These are phyloP conservation scores for Pestalotiopsis sp. DNA, from an alignment of 2,329 filamentous ascomycete genomes.

Conservation along the genomic window DNA sequence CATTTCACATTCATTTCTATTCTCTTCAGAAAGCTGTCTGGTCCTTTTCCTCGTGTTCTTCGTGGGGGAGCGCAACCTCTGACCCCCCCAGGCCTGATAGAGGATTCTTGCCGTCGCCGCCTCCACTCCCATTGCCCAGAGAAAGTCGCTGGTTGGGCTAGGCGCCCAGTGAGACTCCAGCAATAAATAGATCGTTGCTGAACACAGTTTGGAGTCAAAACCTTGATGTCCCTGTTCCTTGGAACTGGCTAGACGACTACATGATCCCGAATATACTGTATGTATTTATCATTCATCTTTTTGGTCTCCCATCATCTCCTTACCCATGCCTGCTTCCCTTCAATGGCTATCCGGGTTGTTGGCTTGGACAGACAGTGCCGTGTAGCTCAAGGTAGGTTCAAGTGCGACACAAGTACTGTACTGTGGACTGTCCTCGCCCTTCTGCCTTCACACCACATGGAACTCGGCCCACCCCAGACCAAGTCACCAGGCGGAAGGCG, in stretches of 20 bases:
- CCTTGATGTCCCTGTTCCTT: conserved; percentile 7
- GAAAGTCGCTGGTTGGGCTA: conserved; percentile 11
- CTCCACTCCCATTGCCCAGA: background rate
- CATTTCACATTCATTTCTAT: background rate
- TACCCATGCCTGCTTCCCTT: background rate
- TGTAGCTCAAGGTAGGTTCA: background rate
- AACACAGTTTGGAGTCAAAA: conserved; percentile 1
- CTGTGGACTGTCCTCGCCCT: background rate
- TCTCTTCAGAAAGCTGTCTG: background rate
- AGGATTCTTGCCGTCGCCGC: conserved; percentile 11
- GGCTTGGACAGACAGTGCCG: background rate
- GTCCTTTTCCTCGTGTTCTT: background rate
- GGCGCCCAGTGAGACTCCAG: conserved; percentile 5
- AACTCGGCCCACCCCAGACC: background rate
- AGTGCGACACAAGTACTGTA: background rate
- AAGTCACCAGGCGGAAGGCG: background rate
- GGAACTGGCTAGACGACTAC: background rate
- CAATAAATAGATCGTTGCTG: background rate
- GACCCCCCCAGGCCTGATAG: background rate
- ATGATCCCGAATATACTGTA: background rate
- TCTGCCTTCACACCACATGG: background rate
- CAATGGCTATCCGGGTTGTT: background rate
- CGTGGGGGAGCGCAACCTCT: background rate
- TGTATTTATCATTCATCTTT: background rate
- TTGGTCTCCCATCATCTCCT: background rate